A percentile compares a stretch with the other conserved stretches of the same genome.
Evolutionary conservation across 805 yeast species (phyloP).

Genomic region (Wickerhamiella australiensis): DNA sequence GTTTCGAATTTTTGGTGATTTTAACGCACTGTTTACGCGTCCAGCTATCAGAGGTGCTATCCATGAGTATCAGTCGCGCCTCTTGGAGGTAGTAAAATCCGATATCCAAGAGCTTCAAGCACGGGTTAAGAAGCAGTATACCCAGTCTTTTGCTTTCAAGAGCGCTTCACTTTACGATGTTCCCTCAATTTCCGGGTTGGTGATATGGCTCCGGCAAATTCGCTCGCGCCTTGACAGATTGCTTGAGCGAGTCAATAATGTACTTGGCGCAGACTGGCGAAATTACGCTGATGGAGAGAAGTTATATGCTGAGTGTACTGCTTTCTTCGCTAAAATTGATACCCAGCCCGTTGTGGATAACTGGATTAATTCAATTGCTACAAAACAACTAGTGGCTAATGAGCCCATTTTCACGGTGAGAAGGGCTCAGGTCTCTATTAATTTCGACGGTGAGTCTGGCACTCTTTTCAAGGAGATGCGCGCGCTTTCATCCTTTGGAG

Average conservation of each 20-base stretch:
- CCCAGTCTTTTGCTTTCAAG: conserved; percentile 26
- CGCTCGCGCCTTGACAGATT: conserved; percentile 34
- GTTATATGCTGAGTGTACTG: conserved; percentile 39
- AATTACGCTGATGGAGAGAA: conserved; percentile 54
- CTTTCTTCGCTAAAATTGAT: conserved; percentile 38
- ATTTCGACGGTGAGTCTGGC: conserved; percentile 38
- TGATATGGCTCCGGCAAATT: conserved; percentile 45
- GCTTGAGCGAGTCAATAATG: conserved; percentile 36
- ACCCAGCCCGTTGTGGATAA: conserved; percentile 31
- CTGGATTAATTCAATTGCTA: conserved; percentile 37
- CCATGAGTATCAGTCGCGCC: conserved; percentile 44
- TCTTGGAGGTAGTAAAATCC: conserved; percentile 37
- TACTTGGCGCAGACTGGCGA: conserved; percentile 52
- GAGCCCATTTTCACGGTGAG: conserved; percentile 34
- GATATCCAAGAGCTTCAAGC: conserved; percentile 37
- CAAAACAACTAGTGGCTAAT: conserved; percentile 19
- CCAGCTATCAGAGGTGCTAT: conserved; percentile 47
- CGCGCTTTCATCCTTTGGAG: conserved; percentile 38
- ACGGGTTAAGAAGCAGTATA: conserved; percentile 30
- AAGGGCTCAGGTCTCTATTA: conserved; percentile 32
- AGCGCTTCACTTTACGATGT: conserved; percentile 35
- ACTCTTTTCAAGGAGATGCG: conserved; percentile 43
- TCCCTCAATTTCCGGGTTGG: conserved; percentile 36
- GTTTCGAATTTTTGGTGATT: conserved; percentile 40
- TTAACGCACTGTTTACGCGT: conserved; percentile 38